Base-by-base conservation (phyloP, 768 basidiomycete genomes). In the Omphalotus guepiniiformis region DNA sequence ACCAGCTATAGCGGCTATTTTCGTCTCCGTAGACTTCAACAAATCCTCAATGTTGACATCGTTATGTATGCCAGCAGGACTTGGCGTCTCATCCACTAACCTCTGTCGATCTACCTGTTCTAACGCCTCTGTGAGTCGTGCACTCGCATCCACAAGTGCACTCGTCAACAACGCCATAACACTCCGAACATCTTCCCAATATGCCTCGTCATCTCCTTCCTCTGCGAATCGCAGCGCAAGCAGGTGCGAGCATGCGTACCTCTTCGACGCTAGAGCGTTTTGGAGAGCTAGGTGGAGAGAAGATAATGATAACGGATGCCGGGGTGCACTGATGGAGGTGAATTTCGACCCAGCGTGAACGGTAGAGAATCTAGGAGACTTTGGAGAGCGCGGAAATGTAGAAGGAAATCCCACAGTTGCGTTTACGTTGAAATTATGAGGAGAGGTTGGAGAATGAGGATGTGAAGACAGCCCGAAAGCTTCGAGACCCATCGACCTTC, bases 101-200 rank as follows among this genome's bases (percentile, higher is more conserved):
- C 70, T 74, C 50, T 72, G 68, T 48, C 70, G 70, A 56, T 86
- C 84, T 2, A 70, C 65, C 16, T 80, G 76, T 15, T 82, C 80
- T 22, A 91, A 66, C 1, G 82, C 84, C 28, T 82, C 82, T 1
- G 71, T 63, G 4, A 93, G 71, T 22, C 82, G 66, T 6, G 79
- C 68, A 2, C 82, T 73, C 2, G 84, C 76, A 53, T 90, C 88
- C 2, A 72, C 70, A 27, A 92, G 71, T 7, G 86, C 75, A 32
- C 73, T 80, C 6, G 83, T 84, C 50, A 92, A 63, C 11, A 92
- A 61, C 11, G 70, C 72, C 73, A 90, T 83, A 40, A 93, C 79
- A 22, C 82, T 79, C 12, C 84, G 75, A 23, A 88, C 88, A 55
- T 91, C 83, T 55, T 91, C 89, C 89, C 89, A 93, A 55, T 93